phyloP scores from a whole-genome alignment of 2,329 filamentous ascomycete genomes.

The Colletotrichum kahawae region DNA sequence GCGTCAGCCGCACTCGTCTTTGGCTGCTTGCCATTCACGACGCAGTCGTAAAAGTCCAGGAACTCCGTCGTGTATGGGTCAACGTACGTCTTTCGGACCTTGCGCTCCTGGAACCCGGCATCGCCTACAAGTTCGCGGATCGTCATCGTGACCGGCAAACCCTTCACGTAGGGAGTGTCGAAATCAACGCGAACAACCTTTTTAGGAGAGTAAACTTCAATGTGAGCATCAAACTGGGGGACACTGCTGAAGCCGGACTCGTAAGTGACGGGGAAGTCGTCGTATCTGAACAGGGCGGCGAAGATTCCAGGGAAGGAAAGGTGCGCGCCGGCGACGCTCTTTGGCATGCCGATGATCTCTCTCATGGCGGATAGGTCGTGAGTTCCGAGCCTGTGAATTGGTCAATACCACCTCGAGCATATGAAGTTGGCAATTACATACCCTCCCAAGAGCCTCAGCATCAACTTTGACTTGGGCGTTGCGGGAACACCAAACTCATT shows the following conservation, averaged over 20 bases:
- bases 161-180: slow-evolving; percentile 64
- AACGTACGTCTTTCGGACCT: slow-evolving; percentile 48
- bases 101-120: slow-evolving; percentile 42
- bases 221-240: slow-evolving; percentile 56
- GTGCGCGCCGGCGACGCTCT: slow-evolving; percentile 35
- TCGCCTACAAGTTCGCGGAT: slow-evolving; percentile 46
- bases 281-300: slow-evolving; percentile 49
- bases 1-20: slow-evolving; percentile 35
- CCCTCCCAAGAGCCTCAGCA: slow-evolving; percentile 29
- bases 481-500: slow-evolving; percentile 35
- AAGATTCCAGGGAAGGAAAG: slow-evolving; percentile 33
- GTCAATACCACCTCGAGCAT: neutral
- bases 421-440: slow-evolving; percentile 16
- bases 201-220: slow-evolving; percentile 55
- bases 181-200: slow-evolving; percentile 61
- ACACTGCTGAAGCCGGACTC: slow-evolving; percentile 61
- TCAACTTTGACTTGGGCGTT: slow-evolving; percentile 28
- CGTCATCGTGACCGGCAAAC: slow-evolving; percentile 52
- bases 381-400: slow-evolving; percentile 41
- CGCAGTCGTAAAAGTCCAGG: slow-evolving; percentile 34
- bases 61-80: slow-evolving; percentile 44
- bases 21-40: slow-evolving; percentile 22
- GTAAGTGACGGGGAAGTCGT: slow-evolving; percentile 57
- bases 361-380: slow-evolving; percentile 59
- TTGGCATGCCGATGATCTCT: slow-evolving; percentile 53